Base-by-base conservation (phyloP, 1,284 basidiomycete species). In the Microbotryum silenes-acaulis region DNA sequence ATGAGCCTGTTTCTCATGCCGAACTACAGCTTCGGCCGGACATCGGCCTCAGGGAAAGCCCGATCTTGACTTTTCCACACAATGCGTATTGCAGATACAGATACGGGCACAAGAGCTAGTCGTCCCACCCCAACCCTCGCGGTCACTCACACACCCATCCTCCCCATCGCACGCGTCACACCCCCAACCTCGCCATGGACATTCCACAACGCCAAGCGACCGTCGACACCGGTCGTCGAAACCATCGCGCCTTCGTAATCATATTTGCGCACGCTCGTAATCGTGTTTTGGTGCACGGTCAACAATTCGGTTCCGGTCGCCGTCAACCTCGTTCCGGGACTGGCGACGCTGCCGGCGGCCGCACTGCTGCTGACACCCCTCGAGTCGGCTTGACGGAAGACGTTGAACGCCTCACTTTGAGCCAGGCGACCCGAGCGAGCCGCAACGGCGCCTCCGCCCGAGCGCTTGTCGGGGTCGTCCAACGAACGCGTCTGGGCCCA, bases 211-310 rank as follows among this genome's bases (percentile, higher is more conserved):
- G 94, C 91, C 63, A 99, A 78, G 71, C 87, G 87, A 6, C 96
- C 96, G 77, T 98, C 96, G 31, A 93, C 89, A 10, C 92, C 96
- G n/a, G 85, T 87, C 20, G 93, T 97, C 74, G 87, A 91, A 61
- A 99, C 86, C 70, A 82, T 82, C 52, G 78, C 80, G 0, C 74
- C 78, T 0, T 83, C 83, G 0, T 75, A 78, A 63, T 86, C 85
- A 71, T 89, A 94, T 29, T 87, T 78, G 60, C 90, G 80, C 52
- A 96, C 80, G 69, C 81, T 86, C n/a, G 92, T 97, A 77, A 99
- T 97, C 49, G 93, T 96, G 79, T 98, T 99, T 80, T 97, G 94
- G 76, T 98, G 96, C 49, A 96, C 83, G 4, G 94, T 98, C 73
- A 81, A 79, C 64, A 90, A 79, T 74, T 88, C 88, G 14, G 86